Base-by-base conservation (phyloP, 1,284 basidiomycete genomes). In the Sanghuangporus weigelae region DNA sequence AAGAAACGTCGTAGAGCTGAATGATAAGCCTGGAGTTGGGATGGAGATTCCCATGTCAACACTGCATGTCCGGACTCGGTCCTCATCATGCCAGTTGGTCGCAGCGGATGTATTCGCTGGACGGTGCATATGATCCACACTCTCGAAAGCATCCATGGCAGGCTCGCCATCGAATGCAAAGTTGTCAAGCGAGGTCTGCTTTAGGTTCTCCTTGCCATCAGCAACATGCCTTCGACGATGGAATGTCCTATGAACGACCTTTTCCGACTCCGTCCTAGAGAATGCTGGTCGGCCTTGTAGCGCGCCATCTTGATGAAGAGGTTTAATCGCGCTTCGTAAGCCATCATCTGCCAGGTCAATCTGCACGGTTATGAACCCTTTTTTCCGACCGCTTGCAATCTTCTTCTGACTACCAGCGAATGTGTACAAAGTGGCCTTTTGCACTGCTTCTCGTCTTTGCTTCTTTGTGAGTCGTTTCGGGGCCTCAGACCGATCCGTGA, bases 1-100 rank as follows among this genome's bases (percentile, higher is more conserved):
- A 31, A 86, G 77, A 67, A 84, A 87, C 2, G 84, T 83, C 16
- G 73, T 71, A 1, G 71, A 51, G 1, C 73, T 72, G 68, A 90
- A 85, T 46, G 77, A 75, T 51, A 83, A 71, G 1, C 85, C 85
- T 1, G 80, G 74, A 21, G 77, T 76, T 16, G 88, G 71, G n/a
- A 74, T 72, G 10, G 72, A 69, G 10, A 87, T 79, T 49, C 78
- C 77, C 67, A 83, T 79, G 67, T 89, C 84, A 44, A 76, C 67
- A 31, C 74, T 72, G 60, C 82, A 73, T 68, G 66, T 55, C 67
- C 67, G 42, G 67, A 67, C 8, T 1, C 44, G 36, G 21, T 38
- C 55, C 12, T 49, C 54, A 23, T 62, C 31, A 5, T 26, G 60
- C 60, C 60, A 49, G 7, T 19, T 36, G 23, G 26, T n/a, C 11